These are phyloP conservation scores for Aurantiochytrium sp. DNA, from an alignment of 108 stramenopile species.

Conservation along the genomic window DNA sequence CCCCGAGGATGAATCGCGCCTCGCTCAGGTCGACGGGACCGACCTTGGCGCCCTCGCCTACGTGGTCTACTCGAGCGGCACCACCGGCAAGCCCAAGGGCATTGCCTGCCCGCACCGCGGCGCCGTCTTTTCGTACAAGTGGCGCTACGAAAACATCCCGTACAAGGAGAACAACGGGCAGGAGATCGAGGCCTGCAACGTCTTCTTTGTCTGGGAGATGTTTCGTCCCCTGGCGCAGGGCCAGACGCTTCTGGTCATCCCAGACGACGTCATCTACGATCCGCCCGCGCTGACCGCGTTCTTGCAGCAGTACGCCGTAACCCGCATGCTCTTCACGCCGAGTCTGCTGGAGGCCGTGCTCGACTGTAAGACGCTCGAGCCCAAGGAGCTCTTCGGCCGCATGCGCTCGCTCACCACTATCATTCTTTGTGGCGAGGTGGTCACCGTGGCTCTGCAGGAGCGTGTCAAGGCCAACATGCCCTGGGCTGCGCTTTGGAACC, in stretches of 20 bases:
- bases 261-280: slow-evolving; percentile 68
- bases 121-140: slow-evolving; percentile 58
- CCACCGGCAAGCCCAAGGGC: slow-evolving; percentile 67
- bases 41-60: slow-evolving; percentile 64
- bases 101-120: slow-evolving; percentile 67
- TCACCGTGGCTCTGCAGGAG: slow-evolving; percentile 53
- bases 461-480: slow-evolving; percentile 47
- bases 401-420: slow-evolving; percentile 50
- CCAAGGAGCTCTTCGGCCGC: slow-evolving; percentile 42
- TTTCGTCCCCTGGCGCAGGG: slow-evolving; percentile 65
- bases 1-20: slow-evolving; percentile 29
- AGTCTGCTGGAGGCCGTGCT: slow-evolving; percentile 62
- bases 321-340: slow-evolving; percentile 72
- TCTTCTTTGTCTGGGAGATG: slow-evolving; percentile 78
- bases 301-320: slow-evolving; percentile 52
- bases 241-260: slow-evolving; percentile 61
- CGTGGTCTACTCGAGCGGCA: slow-evolving; percentile 65
- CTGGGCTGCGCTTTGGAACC: slow-evolving; percentile 56
- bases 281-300: slow-evolving; percentile 53
- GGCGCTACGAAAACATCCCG: slow-evolving; percentile 50
- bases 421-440: slow-evolving; percentile 69
- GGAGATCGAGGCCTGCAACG: slow-evolving; percentile 64
- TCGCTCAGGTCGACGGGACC: slow-evolving; percentile 34
- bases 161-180: slow-evolving; percentile 43
- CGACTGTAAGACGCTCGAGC: slow-evolving; percentile 46